A percentile compares a stretch with the other conserved stretches of the same genome.
Evolutionary conservation across 805 yeast species (phyloP).

Genomic region (Schwanniomyces sp.): DNA sequence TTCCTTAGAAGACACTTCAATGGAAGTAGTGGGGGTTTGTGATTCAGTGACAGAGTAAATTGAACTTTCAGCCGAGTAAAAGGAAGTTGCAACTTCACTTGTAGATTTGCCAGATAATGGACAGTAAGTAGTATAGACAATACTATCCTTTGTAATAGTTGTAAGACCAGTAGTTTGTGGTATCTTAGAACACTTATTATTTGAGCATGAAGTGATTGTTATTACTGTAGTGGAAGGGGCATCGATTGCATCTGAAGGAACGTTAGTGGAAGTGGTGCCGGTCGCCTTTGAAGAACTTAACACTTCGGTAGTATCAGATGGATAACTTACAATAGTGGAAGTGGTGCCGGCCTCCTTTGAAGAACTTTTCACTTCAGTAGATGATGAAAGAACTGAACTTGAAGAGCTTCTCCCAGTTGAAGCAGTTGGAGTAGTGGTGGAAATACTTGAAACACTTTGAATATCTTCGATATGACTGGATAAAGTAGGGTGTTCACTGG

Average conservation of each 20-base stretch:
- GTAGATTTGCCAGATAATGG: conserved; percentile 16
- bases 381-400: neutral
- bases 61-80: conserved; percentile 7
- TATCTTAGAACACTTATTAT: conserved; percentile 26
- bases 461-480: conserved; percentile 1
- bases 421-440: neutral
- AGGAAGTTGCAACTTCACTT: conserved; percentile 4
- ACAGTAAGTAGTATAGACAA: conserved; percentile 41
- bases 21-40: conserved; percentile 5
- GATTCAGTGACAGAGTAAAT: neutral
- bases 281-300: neutral
- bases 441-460: neutral
- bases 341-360: neutral
- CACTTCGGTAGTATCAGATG: neutral
- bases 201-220: conserved; percentile 39
- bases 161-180: conserved; percentile 35
- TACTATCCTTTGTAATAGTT: conserved; percentile 31
- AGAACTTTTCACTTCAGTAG: neutral
- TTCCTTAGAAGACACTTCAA: neutral
- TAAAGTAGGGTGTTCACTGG: conserved; percentile 6
- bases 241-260: conserved; percentile 7
- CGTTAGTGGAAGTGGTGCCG: neutral
- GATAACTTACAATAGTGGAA: no score
- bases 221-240: conserved; percentile 23
- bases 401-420: neutral